Percentiles rank a stretch among this genome's conserved stretches.
phyloP scores from a whole-genome alignment of 176 grass and related monocot genomes.

The Alopecurus myosuroides region DNA sequence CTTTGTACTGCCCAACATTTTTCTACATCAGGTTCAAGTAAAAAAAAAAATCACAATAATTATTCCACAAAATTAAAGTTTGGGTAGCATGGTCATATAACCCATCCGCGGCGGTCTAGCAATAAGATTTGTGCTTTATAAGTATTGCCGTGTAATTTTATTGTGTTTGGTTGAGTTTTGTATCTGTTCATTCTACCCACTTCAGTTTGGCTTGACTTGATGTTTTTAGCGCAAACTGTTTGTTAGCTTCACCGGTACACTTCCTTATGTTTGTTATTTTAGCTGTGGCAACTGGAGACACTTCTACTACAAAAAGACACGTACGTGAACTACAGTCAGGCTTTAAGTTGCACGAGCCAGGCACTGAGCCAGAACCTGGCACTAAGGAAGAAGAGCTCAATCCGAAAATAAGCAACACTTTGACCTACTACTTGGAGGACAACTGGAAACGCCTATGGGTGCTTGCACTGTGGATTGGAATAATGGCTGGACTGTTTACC shows the following conservation, averaged over 20 bases:
- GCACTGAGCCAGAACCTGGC: constrained; percentile 89
- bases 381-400: constrained; percentile 56
- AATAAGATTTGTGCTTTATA: too few species aligned
- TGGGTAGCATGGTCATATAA: background rate
- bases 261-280: too few species aligned
- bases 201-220: too few species aligned
- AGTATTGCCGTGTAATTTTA: too few species aligned
- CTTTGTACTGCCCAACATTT: background rate
- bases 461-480: constrained; percentile 66
- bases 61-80: background rate
- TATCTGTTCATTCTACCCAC: too few species aligned
- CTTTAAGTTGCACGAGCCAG: constrained; percentile 92
- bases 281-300: constrained; percentile 98
- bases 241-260: background rate
- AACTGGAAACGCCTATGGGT: constrained; percentile 98
- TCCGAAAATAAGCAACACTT: constrained; percentile 70
- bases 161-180: too few species aligned
- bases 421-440: constrained; percentile 87
- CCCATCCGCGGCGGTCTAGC: background rate
- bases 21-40: background rate
- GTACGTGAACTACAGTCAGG: constrained; percentile 90
- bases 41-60: too few species aligned
- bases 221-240: background rate
- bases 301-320: constrained; percentile 93
- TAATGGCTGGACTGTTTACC: constrained; percentile 78